phyloP scores from a whole-genome alignment of 768 basidiomycete species.

The Termitomyces sp. region DNA sequence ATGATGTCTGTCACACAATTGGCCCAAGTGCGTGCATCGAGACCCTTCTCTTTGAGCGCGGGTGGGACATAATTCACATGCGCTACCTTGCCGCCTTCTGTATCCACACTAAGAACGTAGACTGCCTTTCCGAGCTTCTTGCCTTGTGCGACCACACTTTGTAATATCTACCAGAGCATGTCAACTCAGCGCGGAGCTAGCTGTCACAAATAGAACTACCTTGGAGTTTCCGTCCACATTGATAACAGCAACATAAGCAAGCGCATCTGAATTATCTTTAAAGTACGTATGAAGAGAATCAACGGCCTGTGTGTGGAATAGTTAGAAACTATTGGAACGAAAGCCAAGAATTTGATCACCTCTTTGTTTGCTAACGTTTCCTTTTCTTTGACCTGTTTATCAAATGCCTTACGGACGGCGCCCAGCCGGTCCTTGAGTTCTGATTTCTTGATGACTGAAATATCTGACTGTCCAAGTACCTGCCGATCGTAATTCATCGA shows the following conservation, averaged over 20 bases:
- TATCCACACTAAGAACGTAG: constrained; percentile 84
- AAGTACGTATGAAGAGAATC: constrained; percentile 72
- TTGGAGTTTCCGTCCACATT: constrained; percentile 85
- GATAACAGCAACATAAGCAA: constrained; percentile 65
- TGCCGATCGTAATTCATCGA: constrained; percentile 24
- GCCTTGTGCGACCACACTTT: constrained; percentile 69
- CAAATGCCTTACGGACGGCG: constrained; percentile 73
- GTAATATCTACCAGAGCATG: constrained; percentile 52
- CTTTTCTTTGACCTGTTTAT: constrained; percentile 80
- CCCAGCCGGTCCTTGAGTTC: constrained; percentile 72
- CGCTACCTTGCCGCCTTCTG: constrained; percentile 65
- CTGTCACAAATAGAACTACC: constrained; percentile 32
- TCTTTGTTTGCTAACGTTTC: constrained; percentile 74
- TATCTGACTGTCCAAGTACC: constrained; percentile 88
- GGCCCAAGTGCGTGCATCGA: constrained; percentile 91
- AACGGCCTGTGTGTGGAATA: constrained; percentile 44
- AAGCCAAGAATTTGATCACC: constrained; percentile 35
- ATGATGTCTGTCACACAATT: constrained; percentile 68
- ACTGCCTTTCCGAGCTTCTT: constrained; percentile 79
- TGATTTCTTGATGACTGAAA: constrained; percentile 80
- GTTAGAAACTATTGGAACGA: neutral
- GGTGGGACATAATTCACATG: constrained; percentile 81
- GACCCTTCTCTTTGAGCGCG: constrained; percentile 50
- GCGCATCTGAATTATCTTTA: constrained; percentile 64
- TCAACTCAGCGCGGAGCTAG: neutral